Evolutionary conservation across 2,329 filamentous ascomycete genomes (phyloP), one percentile per base, ranked within the genome.

Genomic region (Torrubiella hemipterigena): DNA sequence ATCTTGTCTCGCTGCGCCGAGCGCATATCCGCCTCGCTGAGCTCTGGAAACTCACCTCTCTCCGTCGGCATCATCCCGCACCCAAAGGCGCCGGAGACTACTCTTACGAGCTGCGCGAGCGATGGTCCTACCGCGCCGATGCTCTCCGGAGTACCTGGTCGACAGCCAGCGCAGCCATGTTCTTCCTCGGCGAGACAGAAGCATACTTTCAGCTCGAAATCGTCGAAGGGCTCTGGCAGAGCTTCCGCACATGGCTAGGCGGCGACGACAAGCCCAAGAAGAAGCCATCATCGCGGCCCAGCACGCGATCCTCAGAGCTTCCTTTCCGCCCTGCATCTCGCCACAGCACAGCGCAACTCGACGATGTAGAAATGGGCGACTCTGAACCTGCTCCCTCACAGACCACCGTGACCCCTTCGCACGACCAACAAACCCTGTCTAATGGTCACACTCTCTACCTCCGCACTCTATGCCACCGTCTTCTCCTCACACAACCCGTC

Each of bases 121-220:
- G 81, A 30, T 72, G 77, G 42, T 73, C 73, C 17, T 50, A 60
- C 12, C 69, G 89, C 13, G 67, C 71, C 5, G 64, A 67, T 20
- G 68, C 72, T 1, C 81, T 93, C 67, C 75, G 91, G 12, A 80
- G 77, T 39, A 72, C 89, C 1, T 98, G 91, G 91, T 89, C 86
- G 1, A 93, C 84, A 0, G 80, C 81, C 43, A 86, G 82, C 47
- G 82, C 86, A 3, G 80, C 84, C 2, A 73, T 93, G 4, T 95
- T 94, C 57, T 81, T 96, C 43, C 65, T 96, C 4, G 84, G 82
- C 1, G 87, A 95, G 50, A 79, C 84, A 11, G 81, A 89, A 42
- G 76, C 76, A 4, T 96, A 93, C 46, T 75, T 96, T 27, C 89
- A 95, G 52, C 84, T 82, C 2, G 86, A 94, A 48, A 78, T 96